These are phyloP conservation scores for Colletotrichum tofieldiae DNA, from an alignment of 2,329 filamentous ascomycete genomes.

Conservation along the genomic window DNA sequence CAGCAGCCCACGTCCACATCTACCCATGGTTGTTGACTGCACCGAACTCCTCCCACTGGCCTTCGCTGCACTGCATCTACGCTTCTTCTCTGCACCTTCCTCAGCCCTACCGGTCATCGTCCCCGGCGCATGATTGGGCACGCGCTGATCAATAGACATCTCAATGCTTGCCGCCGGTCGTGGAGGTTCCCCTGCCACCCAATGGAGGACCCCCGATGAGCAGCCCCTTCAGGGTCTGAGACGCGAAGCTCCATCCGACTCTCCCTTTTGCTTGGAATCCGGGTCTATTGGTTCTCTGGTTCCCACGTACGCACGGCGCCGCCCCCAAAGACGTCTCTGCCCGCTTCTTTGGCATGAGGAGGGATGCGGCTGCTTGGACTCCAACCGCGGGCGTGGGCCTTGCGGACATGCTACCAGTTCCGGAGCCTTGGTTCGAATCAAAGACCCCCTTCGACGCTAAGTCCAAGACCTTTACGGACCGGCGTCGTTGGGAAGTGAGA, in stretches of 20 bases:
- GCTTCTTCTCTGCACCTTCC: conserved; percentile 29
- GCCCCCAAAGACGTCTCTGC: conserved; percentile 3
- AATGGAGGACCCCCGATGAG: background rate
- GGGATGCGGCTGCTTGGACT: conserved; percentile 11
- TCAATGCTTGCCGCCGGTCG: background rate
- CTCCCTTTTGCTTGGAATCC: conserved; percentile 7
- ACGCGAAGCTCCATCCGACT: conserved; percentile 16
- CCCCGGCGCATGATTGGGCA: background rate
- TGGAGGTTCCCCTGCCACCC: background rate
- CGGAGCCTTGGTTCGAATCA: conserved; percentile 15
- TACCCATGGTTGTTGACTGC: conserved; percentile 18
- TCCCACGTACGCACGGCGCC: background rate
- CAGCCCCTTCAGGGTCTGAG: conserved; percentile 15
- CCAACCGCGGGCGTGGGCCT: conserved; percentile 3
- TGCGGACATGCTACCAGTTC: conserved; percentile 21
- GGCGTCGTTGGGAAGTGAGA: conserved; percentile 7
- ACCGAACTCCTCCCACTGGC: background rate
- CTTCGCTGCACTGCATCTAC: conserved; percentile 15
- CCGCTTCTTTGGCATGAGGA: conserved; percentile 22
- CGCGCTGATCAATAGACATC: background rate
- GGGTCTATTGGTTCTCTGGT: conserved; percentile 11
- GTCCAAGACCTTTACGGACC: conserved; percentile 14
- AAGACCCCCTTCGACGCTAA: background rate
- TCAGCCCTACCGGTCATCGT: conserved; percentile 36
- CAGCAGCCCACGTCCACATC: conserved; percentile 21